Percentiles rank a stretch among this genome's conserved stretches.
phyloP scores from a whole-genome alignment of 805 yeast genomes.

The Starmerella vaccinii region DNA sequence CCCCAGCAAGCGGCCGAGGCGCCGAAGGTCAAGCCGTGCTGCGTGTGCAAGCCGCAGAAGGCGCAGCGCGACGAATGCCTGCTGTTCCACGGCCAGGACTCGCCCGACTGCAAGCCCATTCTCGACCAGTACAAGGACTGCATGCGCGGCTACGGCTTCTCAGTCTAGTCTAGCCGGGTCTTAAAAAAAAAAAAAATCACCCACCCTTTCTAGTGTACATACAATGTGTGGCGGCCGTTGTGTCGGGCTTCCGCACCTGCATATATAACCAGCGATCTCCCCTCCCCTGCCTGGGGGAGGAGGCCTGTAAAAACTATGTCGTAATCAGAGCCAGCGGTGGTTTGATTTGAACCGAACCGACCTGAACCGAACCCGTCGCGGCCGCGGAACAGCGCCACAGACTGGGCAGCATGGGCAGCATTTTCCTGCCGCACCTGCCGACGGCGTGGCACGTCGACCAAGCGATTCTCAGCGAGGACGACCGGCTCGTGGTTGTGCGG shows the following conservation, averaged over 20 bases:
- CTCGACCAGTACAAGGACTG: slow-evolving; percentile 69
- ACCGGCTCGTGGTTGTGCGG: slow-evolving; percentile 72
- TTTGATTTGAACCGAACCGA: too few relatives aligned
- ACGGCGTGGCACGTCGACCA: slow-evolving; percentile 98
- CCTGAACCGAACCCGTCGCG: neutral
- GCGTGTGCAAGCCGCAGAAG: slow-evolving; percentile 84
- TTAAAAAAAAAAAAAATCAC: neutral
- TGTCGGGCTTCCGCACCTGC: neutral
- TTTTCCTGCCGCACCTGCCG: slow-evolving; percentile 66
- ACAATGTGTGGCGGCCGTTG: neutral
- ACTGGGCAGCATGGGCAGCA: slow-evolving; percentile 52
- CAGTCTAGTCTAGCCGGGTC: slow-evolving; percentile 20
- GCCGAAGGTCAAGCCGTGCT: slow-evolving; percentile 83
- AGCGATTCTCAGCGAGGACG: slow-evolving; percentile 82
- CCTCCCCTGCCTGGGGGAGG: too few relatives aligned
- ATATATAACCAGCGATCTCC: too few relatives aligned
- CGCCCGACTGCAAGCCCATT: slow-evolving; percentile 65
- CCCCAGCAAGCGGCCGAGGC: neutral
- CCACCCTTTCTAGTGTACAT: neutral
- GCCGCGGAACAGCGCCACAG: neutral
- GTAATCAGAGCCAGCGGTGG: neutral
- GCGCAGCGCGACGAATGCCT: slow-evolving; percentile 78
- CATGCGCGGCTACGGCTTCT: slow-evolving; percentile 88
- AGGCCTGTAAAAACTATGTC: neutral
- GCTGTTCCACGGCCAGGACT: slow-evolving; percentile 69